These are phyloP conservation scores for Rhodotorula taiwanensis DNA, from an alignment of 768 basidiomycete genomes.

Conservation along the genomic window DNA sequence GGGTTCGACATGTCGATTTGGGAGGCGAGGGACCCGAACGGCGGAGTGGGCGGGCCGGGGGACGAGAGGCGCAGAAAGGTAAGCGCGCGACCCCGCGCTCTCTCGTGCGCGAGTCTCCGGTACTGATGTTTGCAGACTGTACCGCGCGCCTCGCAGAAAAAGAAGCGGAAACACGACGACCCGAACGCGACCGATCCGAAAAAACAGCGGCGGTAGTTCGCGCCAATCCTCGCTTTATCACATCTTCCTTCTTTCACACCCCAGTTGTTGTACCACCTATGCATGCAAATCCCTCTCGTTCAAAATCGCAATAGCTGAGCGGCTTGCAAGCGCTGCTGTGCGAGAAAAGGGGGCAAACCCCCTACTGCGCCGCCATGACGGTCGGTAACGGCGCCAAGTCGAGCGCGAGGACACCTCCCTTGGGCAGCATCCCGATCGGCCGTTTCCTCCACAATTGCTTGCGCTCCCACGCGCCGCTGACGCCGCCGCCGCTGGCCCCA, in stretches of 20 bases:
- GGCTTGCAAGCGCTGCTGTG: no score
- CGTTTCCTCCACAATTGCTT: slow-evolving; percentile 1
- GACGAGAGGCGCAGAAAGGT: background rate
- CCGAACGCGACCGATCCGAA: background rate
- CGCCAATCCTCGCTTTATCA: background rate
- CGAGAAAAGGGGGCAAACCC: no score
- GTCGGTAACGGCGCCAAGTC: slow-evolving; percentile 3
- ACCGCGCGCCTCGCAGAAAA: slow-evolving; percentile 5
- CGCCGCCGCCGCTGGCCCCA: no score
- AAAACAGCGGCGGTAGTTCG: slow-evolving; percentile 2
- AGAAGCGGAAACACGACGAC: slow-evolving; percentile 12
- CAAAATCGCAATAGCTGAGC: no score
- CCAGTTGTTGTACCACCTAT: no score
- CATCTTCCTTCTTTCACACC: no score
- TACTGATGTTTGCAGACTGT: background rate
- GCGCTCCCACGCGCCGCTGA: no score
- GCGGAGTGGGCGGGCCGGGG: no score
- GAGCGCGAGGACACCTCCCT: slow-evolving; percentile 7
- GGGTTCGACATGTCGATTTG: slow-evolving; percentile 35
- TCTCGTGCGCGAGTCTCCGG: background rate
- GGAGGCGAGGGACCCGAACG: slow-evolving; percentile 8
- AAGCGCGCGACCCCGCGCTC: background rate
- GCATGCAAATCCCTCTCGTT: no score
- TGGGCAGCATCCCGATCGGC: slow-evolving; percentile 25
- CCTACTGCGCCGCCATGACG: background rate